phyloP scores from a whole-genome alignment of 176 grass and related monocot genomes.

The Puya raimondii region DNA sequence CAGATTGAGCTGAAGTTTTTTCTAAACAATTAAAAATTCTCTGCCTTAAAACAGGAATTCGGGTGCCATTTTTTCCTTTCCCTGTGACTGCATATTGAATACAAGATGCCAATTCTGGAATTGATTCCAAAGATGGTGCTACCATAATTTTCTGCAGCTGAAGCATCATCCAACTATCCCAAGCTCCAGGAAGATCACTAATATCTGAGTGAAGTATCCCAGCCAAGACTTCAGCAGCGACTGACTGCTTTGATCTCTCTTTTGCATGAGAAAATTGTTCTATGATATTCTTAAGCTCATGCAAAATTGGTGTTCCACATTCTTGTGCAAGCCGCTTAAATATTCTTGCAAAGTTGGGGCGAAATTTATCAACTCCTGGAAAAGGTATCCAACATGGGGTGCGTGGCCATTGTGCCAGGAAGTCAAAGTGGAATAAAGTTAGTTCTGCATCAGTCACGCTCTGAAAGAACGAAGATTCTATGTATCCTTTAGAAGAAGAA shows the following conservation, averaged over 20 bases:
- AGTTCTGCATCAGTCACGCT: slow-evolving; percentile 73
- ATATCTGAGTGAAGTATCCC: slow-evolving; percentile 90
- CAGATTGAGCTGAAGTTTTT: slow-evolving; percentile 43
- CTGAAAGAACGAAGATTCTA: slow-evolving; percentile 75
- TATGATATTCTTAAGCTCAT: slow-evolving; percentile 43
- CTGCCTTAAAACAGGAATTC: slow-evolving; percentile 64
- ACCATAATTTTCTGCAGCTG: slow-evolving; percentile 67
- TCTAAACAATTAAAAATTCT: slow-evolving; percentile 75
- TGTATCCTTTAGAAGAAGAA: slow-evolving; percentile 51
- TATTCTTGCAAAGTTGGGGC: slow-evolving; percentile 87
- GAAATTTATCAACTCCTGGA: slow-evolving; percentile 50
- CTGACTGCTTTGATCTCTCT: slow-evolving; percentile 96
- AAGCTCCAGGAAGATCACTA: slow-evolving; percentile 40
- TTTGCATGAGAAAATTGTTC: slow-evolving; percentile 76
- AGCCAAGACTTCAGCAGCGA: slow-evolving; percentile 90
- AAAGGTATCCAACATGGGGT: slow-evolving; percentile 91
- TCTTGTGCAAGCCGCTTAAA: slow-evolving; percentile 93
- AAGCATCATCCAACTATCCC: slow-evolving; percentile 60
- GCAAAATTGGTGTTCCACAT: slow-evolving; percentile 59
- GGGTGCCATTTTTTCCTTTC: slow-evolving; percentile 72
- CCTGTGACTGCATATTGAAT: slow-evolving; percentile 89
- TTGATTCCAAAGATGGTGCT: slow-evolving; percentile 78
- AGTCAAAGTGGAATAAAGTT: slow-evolving; percentile 95
- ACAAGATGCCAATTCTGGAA: slow-evolving; percentile 94
- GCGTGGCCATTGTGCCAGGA: slow-evolving; percentile 79